Conservation (phyloP, 306 rosid genomes). For the Datisca glomerata region DNA sequence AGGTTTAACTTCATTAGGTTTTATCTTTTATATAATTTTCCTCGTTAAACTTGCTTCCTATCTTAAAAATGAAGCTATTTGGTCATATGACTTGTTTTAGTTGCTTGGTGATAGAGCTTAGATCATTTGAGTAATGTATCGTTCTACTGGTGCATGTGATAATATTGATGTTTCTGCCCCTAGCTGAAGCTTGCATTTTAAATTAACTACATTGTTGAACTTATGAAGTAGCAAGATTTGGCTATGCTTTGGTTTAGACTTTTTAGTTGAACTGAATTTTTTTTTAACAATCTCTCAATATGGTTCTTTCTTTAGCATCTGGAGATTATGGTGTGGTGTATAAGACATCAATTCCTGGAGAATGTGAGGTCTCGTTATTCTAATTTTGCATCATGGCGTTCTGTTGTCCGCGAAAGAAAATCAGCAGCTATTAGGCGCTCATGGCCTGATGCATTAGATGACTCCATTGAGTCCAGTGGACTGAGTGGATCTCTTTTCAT, state of each 20-base stretch:
- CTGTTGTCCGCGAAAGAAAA: conserved; percentile 53
- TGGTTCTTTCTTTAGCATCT: conserved; percentile 64
- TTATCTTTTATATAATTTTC: not conserved
- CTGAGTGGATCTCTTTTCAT: conserved; percentile 68
- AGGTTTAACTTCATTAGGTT: conserved; percentile 41
- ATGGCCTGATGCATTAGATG: conserved; percentile 81
- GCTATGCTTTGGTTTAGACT: too few species aligned
- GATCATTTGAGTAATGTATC: too few species aligned
- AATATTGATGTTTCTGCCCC: too few species aligned
- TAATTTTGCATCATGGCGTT: conserved; percentile 49
- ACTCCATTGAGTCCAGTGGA: conserved; percentile 44
- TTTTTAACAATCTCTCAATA: not conserved
- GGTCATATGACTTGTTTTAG: too few species aligned
- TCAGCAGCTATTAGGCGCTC: conserved; percentile 69
- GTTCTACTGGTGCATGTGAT: too few species aligned
- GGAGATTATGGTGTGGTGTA: conserved; percentile 87
- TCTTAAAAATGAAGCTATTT: too few species aligned
- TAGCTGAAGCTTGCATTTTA: too few species aligned
- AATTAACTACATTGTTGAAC: too few species aligned
- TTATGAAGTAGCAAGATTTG: too few species aligned
- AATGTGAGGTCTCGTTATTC: conserved; percentile 36
- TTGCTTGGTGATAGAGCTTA: too few species aligned
- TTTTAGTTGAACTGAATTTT: not conserved
- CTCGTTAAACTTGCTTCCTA: not conserved
- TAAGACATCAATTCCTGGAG: conserved; percentile 65